Evolutionary conservation across 75 land plant genomes (phyloP).

Genomic region (Azolla pinnata): DNA sequence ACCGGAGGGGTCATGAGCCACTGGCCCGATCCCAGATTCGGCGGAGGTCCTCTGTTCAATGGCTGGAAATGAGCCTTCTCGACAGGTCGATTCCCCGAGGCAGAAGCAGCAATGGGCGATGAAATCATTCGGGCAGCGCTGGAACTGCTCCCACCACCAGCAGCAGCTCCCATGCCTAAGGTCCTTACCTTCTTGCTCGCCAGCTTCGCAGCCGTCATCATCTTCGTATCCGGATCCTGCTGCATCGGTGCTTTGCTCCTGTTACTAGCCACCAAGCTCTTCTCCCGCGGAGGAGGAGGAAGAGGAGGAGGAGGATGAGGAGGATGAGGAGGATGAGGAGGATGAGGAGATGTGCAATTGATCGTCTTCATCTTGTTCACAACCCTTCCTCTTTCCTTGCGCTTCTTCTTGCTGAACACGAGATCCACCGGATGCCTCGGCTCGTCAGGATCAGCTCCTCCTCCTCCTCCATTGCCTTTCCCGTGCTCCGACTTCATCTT

Average conservation of each 20-base stretch:
- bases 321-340: too few relatives aligned
- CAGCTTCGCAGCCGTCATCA: neutral
- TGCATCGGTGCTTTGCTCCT: slow-evolving; percentile 13
- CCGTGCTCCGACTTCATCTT: slow-evolving; percentile 19
- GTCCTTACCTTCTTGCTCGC: slow-evolving; percentile 18
- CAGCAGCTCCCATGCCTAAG: too few relatives aligned
- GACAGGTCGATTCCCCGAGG: too few relatives aligned
- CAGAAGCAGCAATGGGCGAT: too few relatives aligned
- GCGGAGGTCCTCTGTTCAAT: slow-evolving; percentile 30
- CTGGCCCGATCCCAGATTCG: too few relatives aligned
- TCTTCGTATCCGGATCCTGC: too few relatives aligned
- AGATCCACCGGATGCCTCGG: slow-evolving; percentile 85
- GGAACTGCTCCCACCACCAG: neutral
- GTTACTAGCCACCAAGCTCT: slow-evolving; percentile 15
- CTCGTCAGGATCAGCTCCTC: slow-evolving; percentile 25
- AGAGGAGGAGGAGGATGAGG: too few relatives aligned
- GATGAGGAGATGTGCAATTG: too few relatives aligned
- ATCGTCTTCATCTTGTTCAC: slow-evolving; percentile 23
- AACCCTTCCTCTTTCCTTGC: slow-evolving; percentile 75
- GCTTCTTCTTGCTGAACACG: slow-evolving; percentile 85
- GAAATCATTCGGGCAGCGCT: neutral
- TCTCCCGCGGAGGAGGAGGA: slow-evolving; percentile 18
- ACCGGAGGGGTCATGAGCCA: slow-evolving; percentile 88
- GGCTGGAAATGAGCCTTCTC: slow-evolving; percentile 18
- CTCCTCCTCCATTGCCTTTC: slow-evolving; percentile 15